Base-by-base conservation (phyloP, 1,284 basidiomycete species). In the Marasmius tenuissimus region DNA sequence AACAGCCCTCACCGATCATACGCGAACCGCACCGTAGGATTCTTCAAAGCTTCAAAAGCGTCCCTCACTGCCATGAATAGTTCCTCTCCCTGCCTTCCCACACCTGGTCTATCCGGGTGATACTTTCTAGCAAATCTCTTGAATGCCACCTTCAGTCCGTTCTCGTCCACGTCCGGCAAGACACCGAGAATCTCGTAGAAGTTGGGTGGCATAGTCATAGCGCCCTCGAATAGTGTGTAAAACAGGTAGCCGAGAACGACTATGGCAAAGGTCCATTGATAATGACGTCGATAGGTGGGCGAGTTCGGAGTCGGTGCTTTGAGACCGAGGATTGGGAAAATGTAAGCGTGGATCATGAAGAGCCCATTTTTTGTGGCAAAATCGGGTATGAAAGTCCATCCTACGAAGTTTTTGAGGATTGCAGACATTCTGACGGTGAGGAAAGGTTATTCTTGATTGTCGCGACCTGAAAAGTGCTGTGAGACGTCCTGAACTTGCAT, bases 21-120 rank as follows among this genome's bases (percentile, higher is more conserved):
- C 0, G 93, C 94, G 76, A 93, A 95, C 52, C 93, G 78, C 61
- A 88, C 88, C 1, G 86, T 80, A 0, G 94, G 92, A 67, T 94
- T 85, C 62, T 87, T 92, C 37, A 96, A 74, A 0, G 87, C 86
- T 71, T 96, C 93, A 69, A 89, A 95, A 18, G 90, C 91, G 67
- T 88, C 84, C 57, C 93, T 79, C 1, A 92, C 85, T 34, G 78
- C 70, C 61, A 95, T 92, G 71, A 96, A 96, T 51, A 87, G 64
- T 5, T 79, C 79, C 62, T 88, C 86, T 2, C 87, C 88, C n/a
- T 78, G 75, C 0, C 76, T 73, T 0, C 92, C 91, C 11, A 86
- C 84, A 39, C 71, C 74, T 16, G 76, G 76, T 62, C 88, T 81
- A 77, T 96, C 94, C 0, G 94, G 94, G 71, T 96, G 94, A 66